Evolutionary conservation across 805 yeast species (phyloP).

Genomic region (Saturnispora kantuleensis): DNA sequence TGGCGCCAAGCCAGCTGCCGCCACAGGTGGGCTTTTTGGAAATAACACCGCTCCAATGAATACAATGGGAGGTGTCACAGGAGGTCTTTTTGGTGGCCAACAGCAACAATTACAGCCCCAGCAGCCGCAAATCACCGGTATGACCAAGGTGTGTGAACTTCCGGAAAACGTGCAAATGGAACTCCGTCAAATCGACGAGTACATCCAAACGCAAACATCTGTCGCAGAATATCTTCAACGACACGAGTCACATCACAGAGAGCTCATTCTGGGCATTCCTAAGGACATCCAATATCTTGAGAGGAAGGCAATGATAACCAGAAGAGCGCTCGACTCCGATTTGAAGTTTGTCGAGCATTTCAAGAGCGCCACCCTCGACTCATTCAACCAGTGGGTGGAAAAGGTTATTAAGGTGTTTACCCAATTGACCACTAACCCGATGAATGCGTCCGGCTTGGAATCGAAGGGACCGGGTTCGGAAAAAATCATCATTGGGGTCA

Average conservation of each 20-base stretch:
- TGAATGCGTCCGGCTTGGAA: constrained; percentile 7
- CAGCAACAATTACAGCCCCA: constrained; percentile 32
- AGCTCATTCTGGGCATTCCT: constrained; percentile 60
- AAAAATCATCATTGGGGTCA: constrained; percentile 24
- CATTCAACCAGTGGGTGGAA: constrained; percentile 31
- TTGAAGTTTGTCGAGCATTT: constrained; percentile 35
- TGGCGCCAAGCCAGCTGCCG: constrained; percentile 12
- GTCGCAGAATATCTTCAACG: constrained; percentile 60
- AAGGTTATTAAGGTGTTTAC: constrained; percentile 28
- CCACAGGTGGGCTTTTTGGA: constrained; percentile 13
- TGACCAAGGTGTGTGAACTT: constrained; percentile 66
- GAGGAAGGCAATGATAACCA: constrained; percentile 51
- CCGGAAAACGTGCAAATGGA: constrained; percentile 64
- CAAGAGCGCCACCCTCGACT: constrained; percentile 30
- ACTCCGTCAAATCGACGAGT: constrained; percentile 59
- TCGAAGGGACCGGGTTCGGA: constrained; percentile 11
- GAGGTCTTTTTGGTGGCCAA: constrained; percentile 8
- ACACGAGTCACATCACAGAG: constrained; percentile 52
- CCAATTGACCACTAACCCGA: constrained; percentile 27
- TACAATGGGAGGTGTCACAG: background rate
- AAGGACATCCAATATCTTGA: constrained; percentile 58
- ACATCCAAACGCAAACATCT: constrained; percentile 63
- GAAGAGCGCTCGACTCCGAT: constrained; percentile 49
- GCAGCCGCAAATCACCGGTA: constrained; percentile 47
- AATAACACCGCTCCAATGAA: too few species aligned